These are phyloP conservation scores for Simplicillium aogashimaense DNA, from an alignment of 2,329 filamentous ascomycete species.

Conservation along the genomic window DNA sequence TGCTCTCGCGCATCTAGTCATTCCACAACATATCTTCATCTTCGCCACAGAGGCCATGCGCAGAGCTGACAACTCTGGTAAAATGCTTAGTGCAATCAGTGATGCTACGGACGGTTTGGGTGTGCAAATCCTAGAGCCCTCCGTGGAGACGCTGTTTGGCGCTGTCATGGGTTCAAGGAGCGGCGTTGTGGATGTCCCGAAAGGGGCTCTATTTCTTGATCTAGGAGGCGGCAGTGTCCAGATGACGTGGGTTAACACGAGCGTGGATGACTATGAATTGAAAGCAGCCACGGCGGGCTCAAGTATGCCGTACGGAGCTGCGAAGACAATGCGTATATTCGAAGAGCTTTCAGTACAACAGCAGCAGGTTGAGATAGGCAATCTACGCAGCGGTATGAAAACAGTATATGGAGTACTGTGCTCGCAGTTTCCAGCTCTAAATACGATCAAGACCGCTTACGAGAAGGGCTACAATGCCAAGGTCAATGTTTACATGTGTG, in stretches of 20 bases:
- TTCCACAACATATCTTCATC: constrained; percentile 54
- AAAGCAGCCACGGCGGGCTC: constrained; percentile 43
- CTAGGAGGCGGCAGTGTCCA: constrained; percentile 65
- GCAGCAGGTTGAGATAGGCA: constrained; percentile 36
- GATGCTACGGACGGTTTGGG: constrained; percentile 50
- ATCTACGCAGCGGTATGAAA: constrained; percentile 48
- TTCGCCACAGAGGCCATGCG: constrained; percentile 87
- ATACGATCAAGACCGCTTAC: constrained; percentile 23
- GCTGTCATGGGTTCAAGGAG: constrained; percentile 71
- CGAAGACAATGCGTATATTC: constrained; percentile 42
- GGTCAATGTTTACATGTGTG: constrained; percentile 73
- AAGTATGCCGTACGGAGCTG: constrained; percentile 53
- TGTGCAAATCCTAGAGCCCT: constrained; percentile 65
- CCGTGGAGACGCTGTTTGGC: constrained; percentile 74
- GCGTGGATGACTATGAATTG: constrained; percentile 33
- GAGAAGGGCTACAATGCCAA: constrained; percentile 22
- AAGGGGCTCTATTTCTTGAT: constrained; percentile 71
- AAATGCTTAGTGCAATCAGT: constrained; percentile 57
- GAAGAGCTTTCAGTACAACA: constrained; percentile 25
- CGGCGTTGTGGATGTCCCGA: constrained; percentile 51
- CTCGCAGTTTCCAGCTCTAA: constrained; percentile 38
- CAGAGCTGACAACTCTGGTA: constrained; percentile 61
- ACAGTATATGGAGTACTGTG: constrained; percentile 48
- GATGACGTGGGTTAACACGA: constrained; percentile 53
- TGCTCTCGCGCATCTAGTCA: constrained; percentile 61